Conservation (phyloP, 257 asterid species). For the Solanum phureja region DNA sequence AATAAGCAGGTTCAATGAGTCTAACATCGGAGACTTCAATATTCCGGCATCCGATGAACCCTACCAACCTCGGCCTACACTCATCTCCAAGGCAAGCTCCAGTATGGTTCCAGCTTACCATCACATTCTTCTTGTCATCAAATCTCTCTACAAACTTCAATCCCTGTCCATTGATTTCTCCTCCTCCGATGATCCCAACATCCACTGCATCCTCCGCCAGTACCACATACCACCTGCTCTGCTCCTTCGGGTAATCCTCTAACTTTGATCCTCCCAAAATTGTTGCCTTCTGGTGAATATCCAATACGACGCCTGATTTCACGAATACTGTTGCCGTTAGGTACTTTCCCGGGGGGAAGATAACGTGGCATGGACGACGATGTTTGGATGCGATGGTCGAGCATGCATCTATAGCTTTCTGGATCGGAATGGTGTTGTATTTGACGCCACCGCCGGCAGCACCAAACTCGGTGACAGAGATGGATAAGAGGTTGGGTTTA, state of each 20-base stretch:
- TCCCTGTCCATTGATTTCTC: conserved; percentile 95
- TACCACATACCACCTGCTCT: conserved; percentile 73
- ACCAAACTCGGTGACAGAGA: conserved; percentile 61
- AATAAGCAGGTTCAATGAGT: conserved; percentile 68
- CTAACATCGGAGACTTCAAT: conserved; percentile 43
- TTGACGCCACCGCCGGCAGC: conserved; percentile 56
- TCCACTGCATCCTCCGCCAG: conserved; percentile 61
- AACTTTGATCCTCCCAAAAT: conserved; percentile 60
- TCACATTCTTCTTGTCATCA: conserved; percentile 79
- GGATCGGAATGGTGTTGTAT: conserved; percentile 75
- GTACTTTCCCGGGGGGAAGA: conserved; percentile 74
- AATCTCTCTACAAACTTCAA: conserved; percentile 58
- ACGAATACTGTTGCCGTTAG: conserved; percentile 59
- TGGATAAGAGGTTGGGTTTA: conserved; percentile 16
- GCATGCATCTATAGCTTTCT: conserved; percentile 67
- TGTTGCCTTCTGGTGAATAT: conserved; percentile 40
- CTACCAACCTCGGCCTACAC: conserved; percentile 86
- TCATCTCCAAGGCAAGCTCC: conserved; percentile 86
- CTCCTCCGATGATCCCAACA: conserved; percentile 89
- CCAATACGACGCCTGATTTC: conserved; percentile 57
- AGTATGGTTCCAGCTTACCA: conserved; percentile 88
- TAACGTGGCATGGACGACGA: conserved; percentile 46
- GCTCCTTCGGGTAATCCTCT: conserved; percentile 57
- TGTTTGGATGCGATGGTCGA: conserved; percentile 13
- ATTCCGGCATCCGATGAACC: conserved; percentile 57